Percentiles rank a stretch among this genome's conserved stretches.
Conservation (phyloP, 352 stramenopile genomes). For the Pythium grandisporangium region DNA sequence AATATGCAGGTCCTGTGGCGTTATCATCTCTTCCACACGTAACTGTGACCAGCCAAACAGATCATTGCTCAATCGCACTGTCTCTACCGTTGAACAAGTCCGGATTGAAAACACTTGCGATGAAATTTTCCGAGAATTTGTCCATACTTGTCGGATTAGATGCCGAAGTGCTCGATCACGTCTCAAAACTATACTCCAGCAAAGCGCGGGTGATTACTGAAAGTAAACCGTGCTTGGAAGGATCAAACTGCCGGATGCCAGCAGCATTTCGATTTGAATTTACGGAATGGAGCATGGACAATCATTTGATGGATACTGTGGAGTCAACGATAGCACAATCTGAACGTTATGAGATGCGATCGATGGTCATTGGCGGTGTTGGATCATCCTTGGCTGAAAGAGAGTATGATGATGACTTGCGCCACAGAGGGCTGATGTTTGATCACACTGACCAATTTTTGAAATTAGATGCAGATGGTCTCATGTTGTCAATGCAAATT, state of each 20-base stretch:
- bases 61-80: conserved; percentile 44
- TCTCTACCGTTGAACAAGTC: conserved; percentile 58
- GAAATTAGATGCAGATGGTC: conserved; percentile 47
- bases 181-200: conserved; percentile 66
- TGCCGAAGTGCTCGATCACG: conserved; percentile 65
- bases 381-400: conserved; percentile 25
- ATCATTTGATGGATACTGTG: conserved; percentile 49
- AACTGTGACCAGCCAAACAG: conserved; percentile 20
- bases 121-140: conserved; percentile 80
- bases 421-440: conserved; percentile 6
- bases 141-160: conserved; percentile 69
- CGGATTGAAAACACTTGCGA: conserved; percentile 46
- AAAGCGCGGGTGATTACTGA: conserved; percentile 66
- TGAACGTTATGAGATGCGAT: conserved; percentile 62
- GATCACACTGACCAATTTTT: conserved; percentile 49
- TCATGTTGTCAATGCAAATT: conserved; percentile 74
- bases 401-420: neutral
- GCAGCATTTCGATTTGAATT: conserved; percentile 77
- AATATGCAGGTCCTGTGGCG: conserved; percentile 27
- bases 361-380: conserved; percentile 41
- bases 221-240: conserved; percentile 57
- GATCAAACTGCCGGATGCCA: conserved; percentile 55
- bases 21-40: conserved; percentile 58
- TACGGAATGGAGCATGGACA: conserved; percentile 74
- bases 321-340: conserved; percentile 54